Conservation (phyloP, 148 eudicot species). For the Chenopodium album region DNA sequence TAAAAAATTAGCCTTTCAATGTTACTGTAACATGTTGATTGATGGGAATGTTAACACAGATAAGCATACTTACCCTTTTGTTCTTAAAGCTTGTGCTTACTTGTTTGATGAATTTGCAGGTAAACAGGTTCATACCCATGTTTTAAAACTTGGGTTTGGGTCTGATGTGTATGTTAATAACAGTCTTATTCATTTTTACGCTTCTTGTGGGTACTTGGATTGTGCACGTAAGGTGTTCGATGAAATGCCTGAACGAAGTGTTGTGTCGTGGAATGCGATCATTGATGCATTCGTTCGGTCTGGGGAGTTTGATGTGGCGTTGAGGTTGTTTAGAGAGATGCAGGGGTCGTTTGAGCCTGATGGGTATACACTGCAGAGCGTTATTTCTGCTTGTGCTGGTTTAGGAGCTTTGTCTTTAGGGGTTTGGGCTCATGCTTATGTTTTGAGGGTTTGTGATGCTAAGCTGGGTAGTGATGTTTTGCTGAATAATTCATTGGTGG, state of each 20-base stretch:
- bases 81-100: constrained; percentile 74
- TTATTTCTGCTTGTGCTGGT: constrained; percentile 63
- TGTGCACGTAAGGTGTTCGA: constrained; percentile 59
- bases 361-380: constrained; percentile 65
- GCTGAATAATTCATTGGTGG: constrained; percentile 55
- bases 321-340: constrained; percentile 53
- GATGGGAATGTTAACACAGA: constrained; percentile 44
- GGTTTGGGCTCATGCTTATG: constrained; percentile 73
- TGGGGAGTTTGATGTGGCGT: constrained; percentile 60
- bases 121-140: constrained; percentile 49
- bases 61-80: constrained; percentile 68
- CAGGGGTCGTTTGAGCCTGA: constrained; percentile 54
- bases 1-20: constrained; percentile 38
- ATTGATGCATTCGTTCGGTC: constrained; percentile 55
- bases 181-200: constrained; percentile 64
- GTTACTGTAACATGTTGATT: constrained; percentile 43
- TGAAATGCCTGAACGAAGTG: constrained; percentile 63
- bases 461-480: constrained; percentile 33
- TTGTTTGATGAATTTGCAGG: constrained; percentile 48
- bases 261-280: constrained; percentile 72
- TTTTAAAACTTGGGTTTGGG: constrained; percentile 55
- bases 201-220: constrained; percentile 53
- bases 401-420: constrained; percentile 63
- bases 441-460: constrained; percentile 35
- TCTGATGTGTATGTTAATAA: constrained; percentile 56